phyloP scores from a whole-genome alignment of 2,329 filamentous ascomycete species.

The Ophiocordyceps camponoti-rufipedis region DNA sequence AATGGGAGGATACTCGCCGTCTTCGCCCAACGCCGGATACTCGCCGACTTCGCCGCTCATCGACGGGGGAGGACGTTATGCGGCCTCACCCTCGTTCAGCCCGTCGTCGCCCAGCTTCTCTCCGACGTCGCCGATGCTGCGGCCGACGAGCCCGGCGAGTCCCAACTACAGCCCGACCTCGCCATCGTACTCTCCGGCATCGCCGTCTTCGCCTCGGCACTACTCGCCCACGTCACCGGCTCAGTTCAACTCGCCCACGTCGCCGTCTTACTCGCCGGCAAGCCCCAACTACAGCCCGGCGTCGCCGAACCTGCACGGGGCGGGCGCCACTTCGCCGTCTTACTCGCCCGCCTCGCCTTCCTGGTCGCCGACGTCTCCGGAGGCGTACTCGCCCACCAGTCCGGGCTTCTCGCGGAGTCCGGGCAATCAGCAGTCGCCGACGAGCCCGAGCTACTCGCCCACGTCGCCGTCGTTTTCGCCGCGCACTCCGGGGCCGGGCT shows the following conservation, averaged over 20 bases:
- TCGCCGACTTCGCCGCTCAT: slow-evolving; percentile 60
- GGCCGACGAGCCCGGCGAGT: slow-evolving; percentile 34
- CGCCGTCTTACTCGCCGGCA: slow-evolving; percentile 53
- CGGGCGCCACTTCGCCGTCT: slow-evolving; percentile 33
- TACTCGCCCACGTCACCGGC: slow-evolving; percentile 56
- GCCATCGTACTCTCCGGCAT: slow-evolving; percentile 45
- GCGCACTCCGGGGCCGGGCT: slow-evolving; percentile 23
- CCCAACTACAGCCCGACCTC: slow-evolving; percentile 49
- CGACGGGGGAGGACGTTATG: slow-evolving; percentile 31
- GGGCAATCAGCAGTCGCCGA: slow-evolving; percentile 39
- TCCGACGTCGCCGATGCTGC: slow-evolving; percentile 40
- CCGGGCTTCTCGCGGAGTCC: slow-evolving; percentile 38
- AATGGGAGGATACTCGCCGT: slow-evolving; percentile 51
- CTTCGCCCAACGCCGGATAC: slow-evolving; percentile 55
- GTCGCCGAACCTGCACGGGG: slow-evolving; percentile 32
- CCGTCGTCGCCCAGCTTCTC: slow-evolving; percentile 46
- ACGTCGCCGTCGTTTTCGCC: slow-evolving; percentile 30
- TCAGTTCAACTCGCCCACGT: slow-evolving; percentile 57
- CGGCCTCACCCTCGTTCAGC: slow-evolving; percentile 44
- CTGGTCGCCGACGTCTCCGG: slow-evolving; percentile 59
- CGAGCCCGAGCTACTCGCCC: slow-evolving; percentile 57
- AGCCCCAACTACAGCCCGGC: slow-evolving; percentile 58
- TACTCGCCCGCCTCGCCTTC: slow-evolving; percentile 57
- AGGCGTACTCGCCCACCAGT: slow-evolving; percentile 44
- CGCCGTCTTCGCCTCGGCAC: slow-evolving; percentile 35